Base-by-base conservation (phyloP, 768 basidiomycete species). In the Hydnum rufescens region DNA sequence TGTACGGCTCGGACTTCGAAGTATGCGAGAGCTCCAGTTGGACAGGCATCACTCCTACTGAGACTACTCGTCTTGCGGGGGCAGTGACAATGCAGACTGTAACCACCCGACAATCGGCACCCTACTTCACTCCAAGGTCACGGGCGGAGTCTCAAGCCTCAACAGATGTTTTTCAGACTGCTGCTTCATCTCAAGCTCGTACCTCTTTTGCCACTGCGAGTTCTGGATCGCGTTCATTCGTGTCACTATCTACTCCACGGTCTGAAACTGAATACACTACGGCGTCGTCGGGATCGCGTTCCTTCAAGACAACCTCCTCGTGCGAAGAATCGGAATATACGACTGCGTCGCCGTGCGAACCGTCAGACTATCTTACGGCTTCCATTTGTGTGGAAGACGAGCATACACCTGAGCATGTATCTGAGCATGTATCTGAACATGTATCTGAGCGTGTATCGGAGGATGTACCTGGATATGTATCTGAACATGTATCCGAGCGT, bases 311-410 rank as follows among this genome's bases (percentile, higher is more conserved):
- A 13, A 8, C 44, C 13, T 13, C 8, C 13, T 28, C 13, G 26
- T 13, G 44, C 26, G 25, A 26, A 13, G 44, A 47, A 19, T 19
- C 8, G 32, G 67, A 67, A 31, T 72, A 65, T 47, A 55, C 70
- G 3, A 70, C 72, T 2, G 69, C 68, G 0, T 72, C 71, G 28
- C 70, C 69, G 22, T 74, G 68, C 16, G 49, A 16, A 16, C 23
- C 66, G n/a, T 69, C 70, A 0, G 68, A 71, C 47, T 82, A 73
- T 54, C 63, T 66, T 29, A 78, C 75, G 19, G 77, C 67, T 34
- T 65, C 44, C 26, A 16, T 28, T 25, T 16, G 13, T 47, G 16
- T 25, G 44, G 44, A 47, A 13, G 1, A 22, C 36, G 22, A 13
- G 13, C 36, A 13, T 22, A 39, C 36, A 39, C 36, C 36, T n/a